Base-by-base conservation (phyloP, 2,329 filamentous ascomycete genomes). In the Phyllosticta paracitricarpa region DNA sequence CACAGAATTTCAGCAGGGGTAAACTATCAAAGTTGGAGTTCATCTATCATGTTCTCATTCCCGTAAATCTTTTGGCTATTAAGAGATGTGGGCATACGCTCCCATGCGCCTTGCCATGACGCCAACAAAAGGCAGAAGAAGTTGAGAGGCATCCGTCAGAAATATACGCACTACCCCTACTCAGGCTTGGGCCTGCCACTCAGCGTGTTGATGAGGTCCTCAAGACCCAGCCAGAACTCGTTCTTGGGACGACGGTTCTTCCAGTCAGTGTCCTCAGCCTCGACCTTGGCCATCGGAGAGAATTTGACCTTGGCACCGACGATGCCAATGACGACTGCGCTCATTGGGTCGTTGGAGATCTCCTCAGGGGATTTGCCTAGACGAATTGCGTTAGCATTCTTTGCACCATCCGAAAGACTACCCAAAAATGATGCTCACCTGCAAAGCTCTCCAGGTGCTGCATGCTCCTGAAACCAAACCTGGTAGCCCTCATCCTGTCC, bases 391-490 rank as follows among this genome's bases (percentile, higher is more conserved):
- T 62, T 54, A 62, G 51, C 30, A 19, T 26, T 22, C 14, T 28
- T 12, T 33, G 1, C 25, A 6, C 14, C 6, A 17, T 25, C 19
- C 19, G n/a, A 19, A 26, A 30, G 4, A 7, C 28, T 30, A 30
- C 28, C 9, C 17, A 5, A 17, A 54, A 25, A 17, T 14, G n/a
- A n/a, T 24, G 19, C 60, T 58, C 55, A 30, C 71, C 85, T 6
- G 85, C 85, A 69, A 86, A 96, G 24, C 77, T 75, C 76, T 99
- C 94, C 3, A 99, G 80, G 71, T 96, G 91, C 78, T 96, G 86
- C 71, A 97, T 89, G 72, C 91, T 96, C 77, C 92, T 93, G 76
- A 97, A 94, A 9, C 92, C 91, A 70, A 99, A 86, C 57, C 94
- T 84, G 25, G 96, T 89, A 1, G 94, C 93, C 55, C 94, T 86